Conservation (phyloP, 257 asterid species). For the Rauvolfia tetraphylla region DNA sequence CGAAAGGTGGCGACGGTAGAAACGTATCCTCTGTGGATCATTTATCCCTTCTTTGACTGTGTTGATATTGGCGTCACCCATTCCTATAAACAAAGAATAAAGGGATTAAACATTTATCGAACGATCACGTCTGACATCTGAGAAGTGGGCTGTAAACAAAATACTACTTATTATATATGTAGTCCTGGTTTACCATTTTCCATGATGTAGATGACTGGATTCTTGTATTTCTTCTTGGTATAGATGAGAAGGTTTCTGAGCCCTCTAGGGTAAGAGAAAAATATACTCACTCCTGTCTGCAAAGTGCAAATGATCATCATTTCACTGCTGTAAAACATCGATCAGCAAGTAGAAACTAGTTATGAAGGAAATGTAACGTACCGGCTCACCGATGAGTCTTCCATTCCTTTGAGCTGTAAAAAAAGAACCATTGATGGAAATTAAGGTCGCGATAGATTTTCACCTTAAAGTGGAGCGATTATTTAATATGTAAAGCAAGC, state of each 20-base stretch:
- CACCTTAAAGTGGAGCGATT: not conserved
- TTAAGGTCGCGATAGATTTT: not conserved
- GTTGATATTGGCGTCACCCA: conserved; percentile 23
- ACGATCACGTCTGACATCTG: not conserved
- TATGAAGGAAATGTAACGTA: too few relatives aligned
- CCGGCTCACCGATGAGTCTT: conserved; percentile 40
- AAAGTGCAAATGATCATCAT: conserved; percentile 2
- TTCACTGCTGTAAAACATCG: too few relatives aligned
- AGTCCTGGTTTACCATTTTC: conserved; percentile 22
- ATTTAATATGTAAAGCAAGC: too few relatives aligned
- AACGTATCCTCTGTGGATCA: conserved; percentile 21
- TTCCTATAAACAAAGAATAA: conserved; percentile 5
- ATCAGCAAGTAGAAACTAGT: too few relatives aligned
- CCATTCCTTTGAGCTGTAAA: conserved; percentile 38
- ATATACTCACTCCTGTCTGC: conserved; percentile 22
- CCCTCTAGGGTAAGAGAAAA: conserved; percentile 22
- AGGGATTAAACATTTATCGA: not conserved
- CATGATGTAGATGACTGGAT: conserved; percentile 23
- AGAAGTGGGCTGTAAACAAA: too few relatives aligned
- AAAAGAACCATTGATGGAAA: not conserved
- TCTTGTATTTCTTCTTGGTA: conserved; percentile 21
- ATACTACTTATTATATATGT: too few relatives aligned
- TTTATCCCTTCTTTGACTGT: conserved; percentile 12
- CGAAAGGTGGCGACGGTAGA: conserved; percentile 38
- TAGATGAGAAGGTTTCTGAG: conserved; percentile 25